A percentile compares a stretch with the other conserved stretches of the same genome.
Evolutionary conservation across 768 basidiomycete species (phyloP).

Genomic region (Russula lepida): DNA sequence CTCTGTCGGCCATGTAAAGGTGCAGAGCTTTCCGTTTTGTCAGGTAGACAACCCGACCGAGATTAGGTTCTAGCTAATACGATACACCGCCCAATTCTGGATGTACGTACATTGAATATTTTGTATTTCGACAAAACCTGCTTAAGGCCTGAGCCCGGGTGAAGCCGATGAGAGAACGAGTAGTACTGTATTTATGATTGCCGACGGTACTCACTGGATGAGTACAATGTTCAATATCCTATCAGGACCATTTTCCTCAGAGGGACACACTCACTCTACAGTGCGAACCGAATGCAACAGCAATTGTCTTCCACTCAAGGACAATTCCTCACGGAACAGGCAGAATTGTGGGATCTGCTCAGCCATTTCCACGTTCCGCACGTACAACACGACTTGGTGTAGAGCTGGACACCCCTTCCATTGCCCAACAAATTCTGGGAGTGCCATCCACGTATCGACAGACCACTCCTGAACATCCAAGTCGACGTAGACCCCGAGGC

Average conservation of each 20-base stretch:
- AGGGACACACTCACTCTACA: neutral
- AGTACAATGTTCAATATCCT: too few species aligned
- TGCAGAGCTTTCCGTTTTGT: conserved; percentile 88
- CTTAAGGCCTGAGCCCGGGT: too few species aligned
- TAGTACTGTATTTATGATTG: too few species aligned
- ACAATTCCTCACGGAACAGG: neutral
- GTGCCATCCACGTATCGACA: neutral
- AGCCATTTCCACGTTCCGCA: neutral
- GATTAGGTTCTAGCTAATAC: conserved; percentile 92
- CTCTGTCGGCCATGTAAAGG: conserved; percentile 87
- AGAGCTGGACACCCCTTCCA: conserved; percentile 5
- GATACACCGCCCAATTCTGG: too few species aligned
- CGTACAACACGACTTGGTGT: neutral
- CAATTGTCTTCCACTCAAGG: neutral
- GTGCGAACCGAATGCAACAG: neutral
- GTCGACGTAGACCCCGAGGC: conserved; percentile 5
- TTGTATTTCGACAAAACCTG: too few species aligned
- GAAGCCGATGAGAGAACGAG: too few species aligned
- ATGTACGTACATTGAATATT: too few species aligned
- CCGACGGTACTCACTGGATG: too few species aligned
- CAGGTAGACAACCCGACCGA: conserved; percentile 98
- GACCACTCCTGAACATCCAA: neutral
- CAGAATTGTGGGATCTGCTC: neutral
- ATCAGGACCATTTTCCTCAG: too few species aligned
- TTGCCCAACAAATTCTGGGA: neutral